Base-by-base conservation (phyloP, 169 alveolate genomes). In the Ichthyophthirius multifiliis region DNA sequence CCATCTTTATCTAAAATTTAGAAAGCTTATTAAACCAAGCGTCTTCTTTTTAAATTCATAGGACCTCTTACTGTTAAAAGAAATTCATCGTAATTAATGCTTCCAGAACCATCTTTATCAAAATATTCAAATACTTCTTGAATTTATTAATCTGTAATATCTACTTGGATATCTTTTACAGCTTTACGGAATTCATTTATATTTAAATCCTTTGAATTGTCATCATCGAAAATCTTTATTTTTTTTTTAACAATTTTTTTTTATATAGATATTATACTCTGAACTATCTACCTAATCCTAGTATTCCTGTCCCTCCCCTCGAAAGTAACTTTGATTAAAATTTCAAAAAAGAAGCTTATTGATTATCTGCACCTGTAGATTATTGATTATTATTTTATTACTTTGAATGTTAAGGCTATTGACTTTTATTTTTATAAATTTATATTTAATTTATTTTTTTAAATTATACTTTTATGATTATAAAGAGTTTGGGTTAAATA, bases 41-140 rank as follows among this genome's bases (percentile, higher is more conserved):
- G 45, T 75, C 78, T 83, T 79, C 97, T 91, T 83, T 65, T 55
- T 20, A 76, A 87, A 65, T 75, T 79, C 86, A 94, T 76, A 48
- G 86, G 90, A 4, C 97, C 97, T 77, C 95, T 86, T 27, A 93
- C 74, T 30, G 76, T 45, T 65, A 91, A 74, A 16, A 93, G 41
- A 75, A 93, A 89, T 79, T 93, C 97, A 63, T 90, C 93, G 63
- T 87, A 93, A 43, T 87, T 83, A 35, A 93, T 83, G 35, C 82
- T 74, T 30, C 94, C 95, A 46, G 74, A 82, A 75, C 87, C 64
- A 65, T 93, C 83, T 34, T 76, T 74, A 67, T 91, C 95, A 78
- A 90, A 86, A 39, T 71, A 79, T n/a, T 71, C 44, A 81, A 93
- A 93, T 67, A 93, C 80, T 27, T 65, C 75, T 63, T 78, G 64